phyloP scores from a whole-genome alignment of 176 grass and related monocot genomes.

The Bothriochloa decipiens region DNA sequence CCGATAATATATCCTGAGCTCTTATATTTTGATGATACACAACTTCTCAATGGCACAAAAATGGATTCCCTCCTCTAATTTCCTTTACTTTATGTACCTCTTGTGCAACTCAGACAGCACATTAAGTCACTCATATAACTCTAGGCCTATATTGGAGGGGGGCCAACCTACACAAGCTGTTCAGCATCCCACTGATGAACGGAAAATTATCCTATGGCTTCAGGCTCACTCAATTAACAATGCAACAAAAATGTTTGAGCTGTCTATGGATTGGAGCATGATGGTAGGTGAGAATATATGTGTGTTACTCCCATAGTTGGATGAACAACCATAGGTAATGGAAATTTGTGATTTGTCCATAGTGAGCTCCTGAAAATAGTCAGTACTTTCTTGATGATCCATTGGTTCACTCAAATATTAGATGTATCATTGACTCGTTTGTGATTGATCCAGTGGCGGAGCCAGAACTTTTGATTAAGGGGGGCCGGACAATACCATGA shows the following conservation, averaged over 20 bases:
- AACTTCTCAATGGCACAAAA: conserved; percentile 24
- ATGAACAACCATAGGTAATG: conserved; percentile 5
- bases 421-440: conserved; percentile 3
- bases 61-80: conserved; percentile 12
- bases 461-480: too few species aligned
- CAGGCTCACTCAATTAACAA: neutral
- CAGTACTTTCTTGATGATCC: neutral
- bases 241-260: conserved; percentile 14
- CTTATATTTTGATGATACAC: conserved; percentile 3
- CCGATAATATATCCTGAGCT: neutral
- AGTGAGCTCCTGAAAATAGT: neutral
- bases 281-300: conserved; percentile 2
- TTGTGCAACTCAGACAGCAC: conserved; percentile 22
- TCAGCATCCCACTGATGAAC: conserved; percentile 1
- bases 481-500: too few species aligned
- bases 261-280: neutral
- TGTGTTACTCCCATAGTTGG: neutral
- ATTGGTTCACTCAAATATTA: conserved; percentile 7
- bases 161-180: conserved; percentile 31
- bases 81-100: conserved; percentile 32
- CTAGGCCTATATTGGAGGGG: neutral
- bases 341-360: neutral
- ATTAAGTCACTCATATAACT: conserved; percentile 24
- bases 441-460: too few species aligned
- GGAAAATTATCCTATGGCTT: conserved; percentile 1